Percentiles rank a stretch among this genome's conserved stretches.
Evolutionary conservation across 1,139 yeast genomes (phyloP).

Genomic region (Zhuliangozyma parablackwelliae): DNA sequence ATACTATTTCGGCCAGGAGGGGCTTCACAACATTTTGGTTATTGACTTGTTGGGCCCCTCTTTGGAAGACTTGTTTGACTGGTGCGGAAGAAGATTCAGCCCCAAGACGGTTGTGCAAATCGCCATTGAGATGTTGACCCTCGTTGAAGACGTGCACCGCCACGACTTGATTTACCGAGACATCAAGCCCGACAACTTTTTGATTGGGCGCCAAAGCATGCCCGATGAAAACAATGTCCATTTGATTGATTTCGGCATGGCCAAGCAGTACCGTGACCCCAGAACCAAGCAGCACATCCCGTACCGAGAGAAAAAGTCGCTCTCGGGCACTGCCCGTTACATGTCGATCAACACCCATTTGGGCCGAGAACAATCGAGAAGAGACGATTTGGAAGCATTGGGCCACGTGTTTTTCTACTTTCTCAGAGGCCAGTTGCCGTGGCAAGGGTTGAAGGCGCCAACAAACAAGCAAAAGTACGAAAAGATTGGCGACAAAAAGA

Average conservation of each 20-base stretch:
- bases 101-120: constrained; percentile 69
- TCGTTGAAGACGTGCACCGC: constrained; percentile 64
- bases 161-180: constrained; percentile 71
- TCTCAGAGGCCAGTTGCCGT: constrained; percentile 56
- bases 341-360: constrained; percentile 65
- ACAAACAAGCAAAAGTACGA: constrained; percentile 79
- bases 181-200: constrained; percentile 72
- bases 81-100: constrained; percentile 74
- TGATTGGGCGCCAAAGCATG: constrained; percentile 65
- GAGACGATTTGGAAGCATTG: constrained; percentile 59
- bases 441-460: constrained; percentile 65
- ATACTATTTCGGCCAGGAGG: constrained; percentile 77
- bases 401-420: constrained; percentile 66
- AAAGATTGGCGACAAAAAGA: constrained; percentile 75
- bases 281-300: constrained; percentile 57
- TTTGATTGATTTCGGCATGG: constrained; percentile 58
- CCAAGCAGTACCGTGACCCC: constrained; percentile 63
- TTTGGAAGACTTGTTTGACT: constrained; percentile 72
- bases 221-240: constrained; percentile 55
- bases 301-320: constrained; percentile 57
- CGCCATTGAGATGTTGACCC: constrained; percentile 68
- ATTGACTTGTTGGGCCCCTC: constrained; percentile 76
- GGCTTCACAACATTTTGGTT: constrained; percentile 68
- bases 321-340: constrained; percentile 62
- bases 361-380: constrained; percentile 61